Conservation (phyloP, 1,139 yeast genomes). For the Candida anutae region DNA sequence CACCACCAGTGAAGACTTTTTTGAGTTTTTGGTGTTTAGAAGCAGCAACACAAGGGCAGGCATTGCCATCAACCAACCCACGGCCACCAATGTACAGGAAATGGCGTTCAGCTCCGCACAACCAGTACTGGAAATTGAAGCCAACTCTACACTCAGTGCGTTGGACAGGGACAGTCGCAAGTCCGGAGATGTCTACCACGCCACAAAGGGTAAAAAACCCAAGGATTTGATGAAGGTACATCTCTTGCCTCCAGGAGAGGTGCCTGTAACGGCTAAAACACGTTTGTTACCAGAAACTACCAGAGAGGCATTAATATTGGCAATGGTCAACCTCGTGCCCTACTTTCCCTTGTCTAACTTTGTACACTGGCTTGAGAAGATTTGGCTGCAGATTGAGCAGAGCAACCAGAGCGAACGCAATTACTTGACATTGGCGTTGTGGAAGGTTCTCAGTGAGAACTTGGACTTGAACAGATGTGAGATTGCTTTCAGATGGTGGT, state of each 20-base stretch:
- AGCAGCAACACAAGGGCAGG: constrained; percentile 28
- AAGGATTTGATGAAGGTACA: constrained; percentile 18
- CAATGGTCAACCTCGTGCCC: constrained; percentile 48
- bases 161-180: constrained; percentile 16
- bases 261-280: constrained; percentile 9
- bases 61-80: constrained; percentile 12
- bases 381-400: constrained; percentile 31
- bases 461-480: constrained; percentile 56
- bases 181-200: constrained; percentile 19
- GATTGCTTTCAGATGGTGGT: constrained; percentile 66
- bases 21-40: constrained; percentile 33
- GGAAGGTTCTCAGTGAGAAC: constrained; percentile 39
- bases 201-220: constrained; percentile 28
- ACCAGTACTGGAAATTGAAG: constrained; percentile 30
- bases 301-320: constrained; percentile 44
- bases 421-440: constrained; percentile 23
- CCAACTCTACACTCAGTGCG: constrained; percentile 28
- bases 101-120: constrained; percentile 28
- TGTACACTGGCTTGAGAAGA: constrained; percentile 39
- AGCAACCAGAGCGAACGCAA: constrained; percentile 24
- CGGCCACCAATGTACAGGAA: constrained; percentile 5
- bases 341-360: constrained; percentile 41
- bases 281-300: constrained; percentile 32
- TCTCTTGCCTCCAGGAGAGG: constrained; percentile 12
- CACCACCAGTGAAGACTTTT: constrained; percentile 26